These are phyloP conservation scores for Trichophyton benhamiae DNA, from an alignment of 2,329 filamentous ascomycete genomes.

Conservation along the genomic window DNA sequence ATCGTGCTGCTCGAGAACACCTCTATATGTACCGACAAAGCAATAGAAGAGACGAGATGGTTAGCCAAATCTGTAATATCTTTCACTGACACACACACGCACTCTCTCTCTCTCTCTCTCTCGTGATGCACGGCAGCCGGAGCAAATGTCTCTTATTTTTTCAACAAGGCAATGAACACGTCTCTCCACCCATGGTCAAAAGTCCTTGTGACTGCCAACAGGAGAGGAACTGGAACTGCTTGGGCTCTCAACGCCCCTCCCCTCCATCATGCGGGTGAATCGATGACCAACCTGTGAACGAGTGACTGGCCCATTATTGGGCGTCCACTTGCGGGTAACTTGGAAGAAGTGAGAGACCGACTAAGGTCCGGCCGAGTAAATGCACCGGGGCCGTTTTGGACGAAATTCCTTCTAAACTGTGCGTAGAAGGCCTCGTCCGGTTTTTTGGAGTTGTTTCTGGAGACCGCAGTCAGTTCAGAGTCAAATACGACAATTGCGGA, in stretches of 20 bases:
- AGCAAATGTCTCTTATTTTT: too few relatives aligned
- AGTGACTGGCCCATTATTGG: constrained; percentile 10
- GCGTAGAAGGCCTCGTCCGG: constrained; percentile 73
- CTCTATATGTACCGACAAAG: not conserved
- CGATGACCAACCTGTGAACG: constrained; percentile 10
- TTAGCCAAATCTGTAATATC: not conserved
- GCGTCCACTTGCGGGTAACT: not conserved
- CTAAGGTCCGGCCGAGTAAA: not conserved
- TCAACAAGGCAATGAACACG: not conserved
- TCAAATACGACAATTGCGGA: not conserved
- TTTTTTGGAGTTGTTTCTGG: constrained; percentile 67
- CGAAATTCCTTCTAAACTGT: constrained; percentile 73
- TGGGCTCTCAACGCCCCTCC: constrained; percentile 8
- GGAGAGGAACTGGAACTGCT: not conserved
- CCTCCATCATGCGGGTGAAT: constrained; percentile 7
- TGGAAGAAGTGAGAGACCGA: not conserved
- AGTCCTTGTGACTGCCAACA: not conserved
- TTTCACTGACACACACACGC: too few relatives aligned
- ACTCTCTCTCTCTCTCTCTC: not conserved
- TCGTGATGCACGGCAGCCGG: not conserved
- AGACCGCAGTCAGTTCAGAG: not conserved
- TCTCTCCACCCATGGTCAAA: constrained; percentile 1
- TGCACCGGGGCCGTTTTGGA: constrained; percentile 50
- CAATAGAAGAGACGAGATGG: not conserved
- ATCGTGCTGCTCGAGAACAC: not conserved